A percentile compares a stretch with the other conserved stretches of the same genome.
Evolutionary conservation across 768 basidiomycete genomes (phyloP).

Genomic region (Tulasnella sp.): DNA sequence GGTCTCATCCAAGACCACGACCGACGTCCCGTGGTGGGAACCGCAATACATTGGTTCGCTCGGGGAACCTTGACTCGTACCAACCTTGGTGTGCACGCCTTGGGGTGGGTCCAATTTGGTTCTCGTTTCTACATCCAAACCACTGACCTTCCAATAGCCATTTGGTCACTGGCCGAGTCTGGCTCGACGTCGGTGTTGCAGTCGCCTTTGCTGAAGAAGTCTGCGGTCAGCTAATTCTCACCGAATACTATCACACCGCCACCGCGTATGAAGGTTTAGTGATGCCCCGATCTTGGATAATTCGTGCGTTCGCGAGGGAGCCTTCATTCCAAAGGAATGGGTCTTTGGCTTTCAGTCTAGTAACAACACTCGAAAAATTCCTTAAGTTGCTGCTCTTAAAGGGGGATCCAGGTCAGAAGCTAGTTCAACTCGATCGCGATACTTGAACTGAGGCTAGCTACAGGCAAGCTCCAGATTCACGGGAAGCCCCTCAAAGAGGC

Average conservation of each 20-base stretch:
- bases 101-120: neutral
- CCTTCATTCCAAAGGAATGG: neutral
- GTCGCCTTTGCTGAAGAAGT: conserved; percentile 13
- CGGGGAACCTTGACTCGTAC: neutral
- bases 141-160: neutral
- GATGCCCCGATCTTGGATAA: conserved; percentile 23
- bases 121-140: neutral
- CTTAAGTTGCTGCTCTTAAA: neutral
- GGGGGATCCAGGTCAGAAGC: neutral
- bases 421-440: no score
- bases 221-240: conserved; percentile 14
- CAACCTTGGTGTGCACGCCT: neutral
- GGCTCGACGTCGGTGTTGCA: neutral
- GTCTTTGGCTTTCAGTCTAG: neutral
- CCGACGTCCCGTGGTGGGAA: neutral
- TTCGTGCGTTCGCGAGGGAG: neutral
- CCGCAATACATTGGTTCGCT: neutral
- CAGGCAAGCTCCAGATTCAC: neutral
- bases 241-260: neutral
- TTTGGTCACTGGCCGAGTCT: neutral
- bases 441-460: neutral
- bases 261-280: neutral
- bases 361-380: neutral
- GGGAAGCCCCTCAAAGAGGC: neutral
- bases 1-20: neutral